Base-by-base conservation (phyloP, 371 early-diverging fungal species). In the Fennellomyces sp. region DNA sequence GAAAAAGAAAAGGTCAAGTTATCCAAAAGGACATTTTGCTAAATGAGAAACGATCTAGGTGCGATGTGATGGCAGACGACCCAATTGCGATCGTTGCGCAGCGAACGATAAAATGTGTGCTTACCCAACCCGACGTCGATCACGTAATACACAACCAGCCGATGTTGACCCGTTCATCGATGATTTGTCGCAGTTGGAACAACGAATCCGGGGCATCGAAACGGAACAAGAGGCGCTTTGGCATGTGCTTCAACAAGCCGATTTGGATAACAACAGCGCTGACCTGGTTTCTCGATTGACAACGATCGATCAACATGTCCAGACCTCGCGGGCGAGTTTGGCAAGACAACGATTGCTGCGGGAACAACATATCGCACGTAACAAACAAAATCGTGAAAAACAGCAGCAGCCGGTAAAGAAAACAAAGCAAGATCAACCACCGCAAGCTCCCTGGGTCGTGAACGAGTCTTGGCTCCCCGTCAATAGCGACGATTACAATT, bases 141-240 rank as follows among this genome's bases (percentile, higher is more conserved):
- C 79, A 31, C 73, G 76, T 15, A 79, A 75, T n/a, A 73, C 76
- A 0, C 76, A 79, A 25, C 76, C 76, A 15, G 58, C 66, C 3
- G 68, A 70, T 30, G 67, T 72, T 10, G 79, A 79, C 38, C 76
- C 79, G 8, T 79, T 71, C 31, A 79, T 79, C 8, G 72, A 79
- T 30, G 69, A 72, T 28, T 27, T 79, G 13, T 73, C 74, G 8
- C 73, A 69, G 7, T 53, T 79, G 0, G 76, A 79, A 58, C 61
- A 53, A 8, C 56, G 70, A 7, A 76, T 79, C 19, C 60, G 68
- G 15, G 58, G 56, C 28, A 75, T 79, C 4, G 79, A 79, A 48
- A 61, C 58, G 2, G 79, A 71, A 17, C 57, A 71, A 26, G 74
- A 73, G 39, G 50, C 59, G 5, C n/a, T 59, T 2, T 38, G 52